These are phyloP conservation scores for Irpex sp. DNA, from an alignment of 1,284 basidiomycete genomes.

Conservation along the genomic window DNA sequence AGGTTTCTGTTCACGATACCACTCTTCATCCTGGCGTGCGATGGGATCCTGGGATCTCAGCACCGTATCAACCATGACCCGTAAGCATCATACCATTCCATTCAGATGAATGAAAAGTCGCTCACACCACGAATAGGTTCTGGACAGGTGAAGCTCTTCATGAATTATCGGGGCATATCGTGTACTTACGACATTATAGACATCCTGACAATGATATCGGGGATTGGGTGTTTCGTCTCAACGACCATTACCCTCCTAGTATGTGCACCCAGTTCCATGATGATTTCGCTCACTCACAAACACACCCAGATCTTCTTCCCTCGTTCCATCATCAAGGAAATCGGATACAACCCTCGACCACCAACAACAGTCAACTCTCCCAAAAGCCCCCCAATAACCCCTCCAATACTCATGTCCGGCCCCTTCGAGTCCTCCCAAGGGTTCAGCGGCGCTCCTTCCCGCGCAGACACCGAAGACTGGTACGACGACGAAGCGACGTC, in stretches of 20 bases:
- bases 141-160: conserved; percentile 36
- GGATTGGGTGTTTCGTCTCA: conserved; percentile 66
- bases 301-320: conserved; percentile 63
- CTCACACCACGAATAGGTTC: conserved; percentile 31
- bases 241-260: conserved; percentile 71
- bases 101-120: not conserved
- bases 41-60: conserved; percentile 42
- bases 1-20: conserved; percentile 66
- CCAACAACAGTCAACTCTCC: conserved; percentile 22
- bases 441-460: not conserved
- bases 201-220: conserved; percentile 61
- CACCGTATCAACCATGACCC: conserved; percentile 44
- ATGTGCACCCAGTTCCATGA: conserved; percentile 18
- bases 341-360: conserved; percentile 42
- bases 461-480: conserved; percentile 4
- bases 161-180: not conserved
- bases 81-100: conserved; percentile 36
- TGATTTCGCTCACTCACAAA: not conserved
- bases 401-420: conserved; percentile 9
- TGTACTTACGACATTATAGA: conserved; percentile 31
- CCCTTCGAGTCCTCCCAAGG: not conserved
- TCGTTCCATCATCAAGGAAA: conserved; percentile 57
- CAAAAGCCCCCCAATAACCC: conserved; percentile 17
- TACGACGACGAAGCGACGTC: conserved; percentile 9
- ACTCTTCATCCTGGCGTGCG: conserved; percentile 54